Evolutionary conservation across 768 basidiomycete genomes (phyloP).

Genomic region (Trichaptum fuscoviolaceum): DNA sequence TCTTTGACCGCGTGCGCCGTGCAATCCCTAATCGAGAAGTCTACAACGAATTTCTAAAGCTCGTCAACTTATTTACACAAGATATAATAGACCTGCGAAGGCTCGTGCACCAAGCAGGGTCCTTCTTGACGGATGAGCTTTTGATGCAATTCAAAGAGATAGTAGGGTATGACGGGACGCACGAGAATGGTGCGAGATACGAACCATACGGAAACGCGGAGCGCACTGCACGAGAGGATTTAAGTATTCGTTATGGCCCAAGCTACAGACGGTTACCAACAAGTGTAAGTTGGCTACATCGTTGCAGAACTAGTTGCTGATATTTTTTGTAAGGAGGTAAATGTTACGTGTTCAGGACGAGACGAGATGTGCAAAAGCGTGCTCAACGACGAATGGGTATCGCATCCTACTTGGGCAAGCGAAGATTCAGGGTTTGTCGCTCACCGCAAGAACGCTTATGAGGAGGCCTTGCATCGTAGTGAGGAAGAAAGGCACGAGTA

Average conservation of each 20-base stretch:
- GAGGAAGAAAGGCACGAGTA: constrained; percentile 99
- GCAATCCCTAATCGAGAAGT: constrained; percentile 67
- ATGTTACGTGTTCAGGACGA: constrained; percentile 87
- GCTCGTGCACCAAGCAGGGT: constrained; percentile 72
- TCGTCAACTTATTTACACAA: constrained; percentile 92
- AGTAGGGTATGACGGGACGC: constrained; percentile 79
- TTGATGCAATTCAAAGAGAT: constrained; percentile 80
- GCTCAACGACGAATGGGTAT: constrained; percentile 97
- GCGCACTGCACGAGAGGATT: constrained; percentile 45
- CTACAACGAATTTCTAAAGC: constrained; percentile 92
- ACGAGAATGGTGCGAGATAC: constrained; percentile 45
- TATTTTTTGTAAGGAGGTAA: constrained; percentile 59
- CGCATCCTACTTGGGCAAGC: constrained; percentile 91
- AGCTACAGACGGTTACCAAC: constrained; percentile 86
- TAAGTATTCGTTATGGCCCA: constrained; percentile 67
- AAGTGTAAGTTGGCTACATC: constrained; percentile 47
- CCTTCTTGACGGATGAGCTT: constrained; percentile 74
- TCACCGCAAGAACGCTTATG: constrained; percentile 92
- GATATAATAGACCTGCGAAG: constrained; percentile 86
- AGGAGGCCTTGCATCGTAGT: constrained; percentile 92
- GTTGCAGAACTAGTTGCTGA: constrained; percentile 9
- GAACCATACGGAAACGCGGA: constrained; percentile 34
- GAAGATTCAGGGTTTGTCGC: constrained; percentile 91
- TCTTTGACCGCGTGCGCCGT: constrained; percentile 88
- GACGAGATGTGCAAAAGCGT: constrained; percentile 97